Percentiles rank a stretch among this genome's conserved stretches.
phyloP scores from a whole-genome alignment of 306 rosid genomes.

The Trichosanthes cucumerina region DNA sequence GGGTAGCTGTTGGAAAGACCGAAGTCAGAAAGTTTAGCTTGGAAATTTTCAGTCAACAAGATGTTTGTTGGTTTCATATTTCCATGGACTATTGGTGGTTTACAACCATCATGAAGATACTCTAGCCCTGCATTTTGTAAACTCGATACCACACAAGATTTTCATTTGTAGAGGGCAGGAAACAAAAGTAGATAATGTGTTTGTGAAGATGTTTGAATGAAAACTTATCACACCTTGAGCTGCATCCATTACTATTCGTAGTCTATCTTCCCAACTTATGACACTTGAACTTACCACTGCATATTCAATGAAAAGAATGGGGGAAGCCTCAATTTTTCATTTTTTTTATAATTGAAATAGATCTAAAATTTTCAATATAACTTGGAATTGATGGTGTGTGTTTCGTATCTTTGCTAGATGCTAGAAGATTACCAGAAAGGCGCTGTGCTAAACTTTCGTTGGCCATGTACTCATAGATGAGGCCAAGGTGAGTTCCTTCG shows the following conservation, averaged over 20 bases:
- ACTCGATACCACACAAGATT: neutral
- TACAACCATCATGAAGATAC: conserved; percentile 43
- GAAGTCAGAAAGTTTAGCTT: conserved; percentile 24
- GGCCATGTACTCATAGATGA: conserved; percentile 21
- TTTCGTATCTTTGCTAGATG: neutral
- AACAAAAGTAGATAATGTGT: neutral
- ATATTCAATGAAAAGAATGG: neutral
- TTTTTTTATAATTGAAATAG: neutral
- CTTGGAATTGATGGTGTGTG: neutral
- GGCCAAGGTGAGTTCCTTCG: conserved; percentile 13
- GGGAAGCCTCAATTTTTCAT: neutral
- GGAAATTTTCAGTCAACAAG: conserved; percentile 17
- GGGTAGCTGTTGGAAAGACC: conserved; percentile 18
- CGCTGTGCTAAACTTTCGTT: conserved; percentile 13
- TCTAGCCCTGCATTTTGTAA: conserved; percentile 31
- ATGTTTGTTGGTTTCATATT: conserved; percentile 24
- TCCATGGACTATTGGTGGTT: conserved; percentile 27
- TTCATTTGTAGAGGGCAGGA: neutral
- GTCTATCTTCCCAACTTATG: conserved; percentile 28
- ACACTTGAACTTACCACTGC: neutral
- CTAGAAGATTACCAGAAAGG: neutral
- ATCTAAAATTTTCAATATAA: neutral
- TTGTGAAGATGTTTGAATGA: neutral
- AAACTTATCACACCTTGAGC: conserved; percentile 22
- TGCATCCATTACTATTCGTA: conserved; percentile 26